Base-by-base conservation (phyloP, 345 rosid species). In the Hevea brasiliensis region DNA sequence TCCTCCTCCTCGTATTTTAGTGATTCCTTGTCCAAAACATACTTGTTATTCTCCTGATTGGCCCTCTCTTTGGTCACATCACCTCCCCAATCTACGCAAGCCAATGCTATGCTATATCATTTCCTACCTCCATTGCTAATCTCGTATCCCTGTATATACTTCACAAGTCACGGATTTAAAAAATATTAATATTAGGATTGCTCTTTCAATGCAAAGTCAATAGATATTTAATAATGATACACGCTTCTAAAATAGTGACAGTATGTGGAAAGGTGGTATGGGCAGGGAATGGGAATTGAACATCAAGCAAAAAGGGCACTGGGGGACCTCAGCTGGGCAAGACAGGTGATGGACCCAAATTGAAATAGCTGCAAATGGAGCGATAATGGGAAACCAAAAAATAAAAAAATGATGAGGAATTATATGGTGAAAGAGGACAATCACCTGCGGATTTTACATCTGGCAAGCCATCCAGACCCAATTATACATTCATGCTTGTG, bases 1-100 rank as follows among this genome's bases (percentile, higher is more conserved):
- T n/a, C 66, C 78, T 78, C 75, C 71, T 69, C 68, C 72, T 72
- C 54, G 72, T 63, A 42, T 65, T 72, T 60, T 42, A 63, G 63
- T 26, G 77, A 75, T 80, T 76, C 84, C 72, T 56, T 73, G 81
- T 79, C 80, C 76, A 32, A 21, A 48, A 72, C 65, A 35, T 20
- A 65, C 51, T 64, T 64, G 15, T 15, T 17, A 24, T 61, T 64
- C 61, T 70, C 50, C 27, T 47, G 32, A 67, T 67, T 50, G 40
- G 23, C 29, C 67, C 8, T n/a, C 58, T 42, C 68, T 53, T 70
- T 21, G 27, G 73, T 76, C 81, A 61, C 80, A 50, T 83, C 84
- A 26, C 66, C 67, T 74, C 67, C 58, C 70, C 4, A 67, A 45
- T 73, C 44, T 24, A 45, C 24, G 47, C 79, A 65, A 45, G 6